These are phyloP conservation scores for Microbotryum silenes-acaulis DNA, from an alignment of 1,284 basidiomycete species.

Conservation along the genomic window DNA sequence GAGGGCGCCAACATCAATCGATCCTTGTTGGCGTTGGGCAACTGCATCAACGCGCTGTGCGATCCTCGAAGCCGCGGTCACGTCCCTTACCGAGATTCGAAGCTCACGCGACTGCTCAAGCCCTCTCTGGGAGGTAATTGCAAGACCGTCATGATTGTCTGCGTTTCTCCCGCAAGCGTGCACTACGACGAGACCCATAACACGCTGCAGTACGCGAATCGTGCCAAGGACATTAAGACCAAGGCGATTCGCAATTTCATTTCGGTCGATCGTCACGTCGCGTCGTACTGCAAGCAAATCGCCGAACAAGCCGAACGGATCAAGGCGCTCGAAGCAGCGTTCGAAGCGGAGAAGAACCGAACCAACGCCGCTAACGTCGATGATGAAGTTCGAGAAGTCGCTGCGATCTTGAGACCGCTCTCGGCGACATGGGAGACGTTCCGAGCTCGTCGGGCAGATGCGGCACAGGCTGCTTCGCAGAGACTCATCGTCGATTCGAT, in stretches of 20 bases:
- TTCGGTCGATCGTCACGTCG: slow-evolving; percentile 85
- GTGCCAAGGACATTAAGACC: slow-evolving; percentile 93
- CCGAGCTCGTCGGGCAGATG: slow-evolving; percentile 2
- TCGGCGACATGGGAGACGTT: slow-evolving; percentile 17
- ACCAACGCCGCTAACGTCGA: slow-evolving; percentile 17
- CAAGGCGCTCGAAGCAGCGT: slow-evolving; percentile 29
- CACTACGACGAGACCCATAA: slow-evolving; percentile 98
- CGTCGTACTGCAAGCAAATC: slow-evolving; percentile 55
- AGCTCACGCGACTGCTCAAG: slow-evolving; percentile 88
- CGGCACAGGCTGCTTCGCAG: slow-evolving; percentile 12
- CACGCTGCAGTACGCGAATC: slow-evolving; percentile 88
- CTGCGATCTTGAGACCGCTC: slow-evolving; percentile 16
- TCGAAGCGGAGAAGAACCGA: slow-evolving; percentile 12
- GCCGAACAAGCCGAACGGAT: slow-evolving; percentile 36
- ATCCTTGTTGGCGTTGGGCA: slow-evolving; percentile 85
- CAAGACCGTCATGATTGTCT: slow-evolving; percentile 87
- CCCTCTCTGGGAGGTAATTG: slow-evolving; percentile 96
- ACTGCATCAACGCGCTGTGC: slow-evolving; percentile 94
- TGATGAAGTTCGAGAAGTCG: slow-evolving; percentile 17
- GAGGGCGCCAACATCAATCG: slow-evolving; percentile 98
- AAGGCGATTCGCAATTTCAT: slow-evolving; percentile 83
- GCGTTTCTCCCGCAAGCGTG: slow-evolving; percentile 81
- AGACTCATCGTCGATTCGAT: slow-evolving; percentile 4
- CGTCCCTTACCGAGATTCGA: slow-evolving; percentile 91
- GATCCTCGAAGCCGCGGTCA: slow-evolving; percentile 73